Conservation (phyloP, 2,329 filamentous ascomycete genomes). For the Alternaria brassicicola region DNA sequence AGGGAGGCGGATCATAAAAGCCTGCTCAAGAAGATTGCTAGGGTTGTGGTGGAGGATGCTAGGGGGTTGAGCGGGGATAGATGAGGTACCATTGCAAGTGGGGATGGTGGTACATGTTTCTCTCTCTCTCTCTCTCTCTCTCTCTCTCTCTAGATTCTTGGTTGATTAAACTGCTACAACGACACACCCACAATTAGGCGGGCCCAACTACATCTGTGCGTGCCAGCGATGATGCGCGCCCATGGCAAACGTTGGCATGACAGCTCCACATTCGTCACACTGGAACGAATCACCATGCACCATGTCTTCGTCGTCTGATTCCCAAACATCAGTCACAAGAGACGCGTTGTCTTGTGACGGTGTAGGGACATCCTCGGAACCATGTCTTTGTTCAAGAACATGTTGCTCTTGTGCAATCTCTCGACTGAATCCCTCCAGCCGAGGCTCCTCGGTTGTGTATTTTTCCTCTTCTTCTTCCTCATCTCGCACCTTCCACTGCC, state of each 20-base stretch:
- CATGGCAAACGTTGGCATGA: slow-evolving; percentile 64
- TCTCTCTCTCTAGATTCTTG: no score
- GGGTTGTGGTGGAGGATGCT: slow-evolving; percentile 76
- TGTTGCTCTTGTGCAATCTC: neutral
- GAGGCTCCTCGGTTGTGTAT: neutral
- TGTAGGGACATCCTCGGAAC: slow-evolving; percentile 44
- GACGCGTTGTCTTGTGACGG: slow-evolving; percentile 28
- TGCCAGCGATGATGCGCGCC: slow-evolving; percentile 64
- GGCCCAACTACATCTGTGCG: slow-evolving; percentile 39
- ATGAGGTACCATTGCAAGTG: neutral
- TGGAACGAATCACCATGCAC: slow-evolving; percentile 40
- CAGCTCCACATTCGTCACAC: slow-evolving; percentile 60
- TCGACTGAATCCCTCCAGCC: neutral
- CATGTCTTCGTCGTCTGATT: slow-evolving; percentile 45
- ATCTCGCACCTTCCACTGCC: slow-evolving; percentile 65
- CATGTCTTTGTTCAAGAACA: slow-evolving; percentile 12
- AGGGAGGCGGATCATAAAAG: slow-evolving; percentile 85
- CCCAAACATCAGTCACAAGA: slow-evolving; percentile 28
- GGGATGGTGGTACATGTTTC: no score
- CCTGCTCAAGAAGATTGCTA: slow-evolving; percentile 84
- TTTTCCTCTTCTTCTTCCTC: slow-evolving; percentile 23
- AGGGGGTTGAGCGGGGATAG: slow-evolving; percentile 53
- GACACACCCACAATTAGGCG: no score
- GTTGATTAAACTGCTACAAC: no score
- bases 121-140: no score